These are phyloP conservation scores for Scedosporium boydii DNA, from an alignment of 2,329 filamentous ascomycete species.

Conservation along the genomic window DNA sequence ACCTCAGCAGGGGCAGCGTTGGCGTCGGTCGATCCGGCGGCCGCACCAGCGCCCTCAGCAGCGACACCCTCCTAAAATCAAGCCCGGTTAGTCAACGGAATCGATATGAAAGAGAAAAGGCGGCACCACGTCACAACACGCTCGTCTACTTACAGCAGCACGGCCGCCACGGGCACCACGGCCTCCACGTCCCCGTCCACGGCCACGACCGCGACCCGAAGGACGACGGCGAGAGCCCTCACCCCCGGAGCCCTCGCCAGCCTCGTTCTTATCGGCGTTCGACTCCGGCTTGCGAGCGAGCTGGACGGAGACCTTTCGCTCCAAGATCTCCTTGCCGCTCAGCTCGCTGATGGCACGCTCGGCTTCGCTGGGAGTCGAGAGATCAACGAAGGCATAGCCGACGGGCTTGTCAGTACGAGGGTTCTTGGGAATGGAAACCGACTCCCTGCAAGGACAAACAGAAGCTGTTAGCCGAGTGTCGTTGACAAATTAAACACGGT, in stretches of 20 bases:
- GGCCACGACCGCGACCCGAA: conserved; percentile 58
- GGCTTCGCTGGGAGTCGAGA: conserved; percentile 88
- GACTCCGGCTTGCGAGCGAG: conserved; percentile 95
- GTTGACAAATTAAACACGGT: too few species aligned
- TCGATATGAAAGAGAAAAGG: not conserved
- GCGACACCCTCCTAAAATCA: conserved; percentile 19
- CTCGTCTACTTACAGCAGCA: conserved; percentile 13
- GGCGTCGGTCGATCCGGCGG: conserved; percentile 27
- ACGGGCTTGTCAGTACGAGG: conserved; percentile 97
- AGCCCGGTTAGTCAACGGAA: not conserved
- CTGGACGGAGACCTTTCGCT: conserved; percentile 98
- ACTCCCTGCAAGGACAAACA: conserved; percentile 58
- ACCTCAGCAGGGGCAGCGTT: conserved; percentile 38
- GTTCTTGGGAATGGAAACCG: conserved; percentile 98
- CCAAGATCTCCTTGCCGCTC: conserved; percentile 93
- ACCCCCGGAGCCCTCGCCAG: conserved; percentile 63
- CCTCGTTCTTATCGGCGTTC: conserved; percentile 65
- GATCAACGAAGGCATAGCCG: conserved; percentile 97
- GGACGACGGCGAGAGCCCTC: conserved; percentile 56
- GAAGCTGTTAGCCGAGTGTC: conserved; percentile 23
- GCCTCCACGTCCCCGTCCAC: conserved; percentile 59
- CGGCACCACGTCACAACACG: not conserved
- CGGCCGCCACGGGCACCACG: conserved; percentile 52
- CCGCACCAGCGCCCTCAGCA: conserved; percentile 34
- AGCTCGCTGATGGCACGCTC: conserved; percentile 92